Evolutionary conservation across 1,284 basidiomycete genomes (phyloP).

Genomic region (Cryptococcus sp.): DNA sequence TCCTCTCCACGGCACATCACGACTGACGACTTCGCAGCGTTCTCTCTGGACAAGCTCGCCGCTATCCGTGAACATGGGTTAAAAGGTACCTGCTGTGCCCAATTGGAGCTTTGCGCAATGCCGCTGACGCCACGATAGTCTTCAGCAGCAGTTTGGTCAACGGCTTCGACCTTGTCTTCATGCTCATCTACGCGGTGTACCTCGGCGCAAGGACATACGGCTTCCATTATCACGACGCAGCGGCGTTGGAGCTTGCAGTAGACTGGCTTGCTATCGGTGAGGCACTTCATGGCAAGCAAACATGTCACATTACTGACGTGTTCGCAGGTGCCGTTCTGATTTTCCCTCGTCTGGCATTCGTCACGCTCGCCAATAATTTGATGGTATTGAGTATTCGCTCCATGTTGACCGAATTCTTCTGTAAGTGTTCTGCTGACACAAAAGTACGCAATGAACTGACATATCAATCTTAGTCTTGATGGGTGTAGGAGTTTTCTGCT

Average conservation of each 20-base stretch:
- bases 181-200: constrained; percentile 69
- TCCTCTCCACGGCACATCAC: not conserved
- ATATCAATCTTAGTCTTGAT: constrained; percentile 61
- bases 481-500: constrained; percentile 82
- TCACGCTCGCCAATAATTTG: constrained; percentile 81
- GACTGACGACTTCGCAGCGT: constrained; percentile 57
- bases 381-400: constrained; percentile 56
- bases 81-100: constrained; percentile 52
- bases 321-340: constrained; percentile 74
- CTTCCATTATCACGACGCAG: constrained; percentile 58
- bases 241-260: constrained; percentile 60
- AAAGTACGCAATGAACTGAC: not conserved
- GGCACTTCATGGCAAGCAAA: not conserved
- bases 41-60: constrained; percentile 86
- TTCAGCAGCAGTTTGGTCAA: constrained; percentile 57
- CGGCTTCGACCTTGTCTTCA: constrained; percentile 85
- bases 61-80: constrained; percentile 93
- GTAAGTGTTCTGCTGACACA: constrained; percentile 48
- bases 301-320: not conserved
- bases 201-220: constrained; percentile 72
- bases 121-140: constrained; percentile 30
- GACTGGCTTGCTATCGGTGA: constrained; percentile 48
- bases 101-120: not conserved
- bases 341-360: constrained; percentile 85
- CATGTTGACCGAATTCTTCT: constrained; percentile 54